phyloP scores from a whole-genome alignment of 306 rosid species.

The Dalbergia oliveri region DNA sequence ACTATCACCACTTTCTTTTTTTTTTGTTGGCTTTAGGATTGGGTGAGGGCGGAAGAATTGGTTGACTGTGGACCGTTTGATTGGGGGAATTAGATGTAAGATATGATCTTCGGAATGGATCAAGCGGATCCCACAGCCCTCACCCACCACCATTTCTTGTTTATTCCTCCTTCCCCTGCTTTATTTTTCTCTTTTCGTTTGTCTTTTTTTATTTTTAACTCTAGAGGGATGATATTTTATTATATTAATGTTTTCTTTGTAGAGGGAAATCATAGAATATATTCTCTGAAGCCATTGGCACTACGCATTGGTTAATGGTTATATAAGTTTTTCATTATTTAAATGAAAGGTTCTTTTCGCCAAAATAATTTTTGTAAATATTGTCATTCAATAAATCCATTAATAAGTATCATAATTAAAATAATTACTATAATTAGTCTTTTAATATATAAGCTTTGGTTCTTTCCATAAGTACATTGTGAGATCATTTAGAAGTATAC shows the following conservation, averaged over 20 bases:
- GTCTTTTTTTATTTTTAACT: background rate
- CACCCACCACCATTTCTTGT: conserved; percentile 41
- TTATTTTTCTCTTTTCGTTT: background rate
- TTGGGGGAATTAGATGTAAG: background rate
- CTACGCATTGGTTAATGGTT: background rate
- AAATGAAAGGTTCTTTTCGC: background rate
- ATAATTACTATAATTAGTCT: too few species aligned
- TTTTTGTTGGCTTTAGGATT: background rate
- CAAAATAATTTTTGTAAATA: too few species aligned
- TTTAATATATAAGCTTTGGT: too few species aligned
- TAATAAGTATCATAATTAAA: too few species aligned
- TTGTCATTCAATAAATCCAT: too few species aligned
- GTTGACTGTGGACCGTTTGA: conserved; percentile 36
- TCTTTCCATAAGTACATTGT: background rate
- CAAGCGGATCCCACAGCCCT: conserved; percentile 37
- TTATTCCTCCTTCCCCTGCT: conserved; percentile 33
- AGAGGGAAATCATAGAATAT: conserved; percentile 11
- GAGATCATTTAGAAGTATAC: too few species aligned
- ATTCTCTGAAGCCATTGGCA: conserved; percentile 24
- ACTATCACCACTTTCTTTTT: too few species aligned
- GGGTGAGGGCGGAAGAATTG: background rate
- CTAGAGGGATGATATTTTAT: background rate
- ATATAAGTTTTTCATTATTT: background rate
- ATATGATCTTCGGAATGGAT: conserved; percentile 31
- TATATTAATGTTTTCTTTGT: background rate